Conservation (phyloP, 805 yeast genomes). For the Clavispora vitiphila region DNA sequence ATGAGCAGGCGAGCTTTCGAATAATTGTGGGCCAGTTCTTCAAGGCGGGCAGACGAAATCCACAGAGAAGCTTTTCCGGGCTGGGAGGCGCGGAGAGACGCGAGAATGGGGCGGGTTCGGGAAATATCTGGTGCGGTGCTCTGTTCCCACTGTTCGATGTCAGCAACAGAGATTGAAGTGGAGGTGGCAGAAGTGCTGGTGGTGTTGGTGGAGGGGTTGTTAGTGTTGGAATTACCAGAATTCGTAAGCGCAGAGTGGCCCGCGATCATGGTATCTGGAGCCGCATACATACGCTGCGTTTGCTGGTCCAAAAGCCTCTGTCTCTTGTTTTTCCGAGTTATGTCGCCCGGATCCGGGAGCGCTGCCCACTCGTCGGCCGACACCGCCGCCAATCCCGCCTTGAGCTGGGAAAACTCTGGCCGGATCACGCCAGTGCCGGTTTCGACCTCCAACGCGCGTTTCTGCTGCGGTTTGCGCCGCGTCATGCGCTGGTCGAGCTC, state of each 20-base stretch:
- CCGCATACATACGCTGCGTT: conserved; percentile 71
- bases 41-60: conserved; percentile 82
- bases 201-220: too few relatives aligned
- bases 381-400: conserved; percentile 53
- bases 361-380: conserved; percentile 72
- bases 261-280: conserved; percentile 65
- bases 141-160: conserved; percentile 12
- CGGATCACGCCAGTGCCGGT: conserved; percentile 19
- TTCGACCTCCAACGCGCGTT: conserved; percentile 9
- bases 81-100: conserved; percentile 65
- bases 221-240: too few relatives aligned
- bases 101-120: conserved; percentile 54
- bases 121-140: conserved; percentile 37
- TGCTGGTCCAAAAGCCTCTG: conserved; percentile 55
- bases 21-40: conserved; percentile 55
- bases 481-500: conserved; percentile 56
- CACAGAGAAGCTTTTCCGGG: conserved; percentile 74
- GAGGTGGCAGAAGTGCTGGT: neutral
- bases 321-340: conserved; percentile 76
- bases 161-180: conserved; percentile 5
- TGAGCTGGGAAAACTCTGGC: conserved; percentile 63
- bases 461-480: conserved; percentile 5
- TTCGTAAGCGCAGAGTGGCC: too few relatives aligned
- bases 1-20: conserved; percentile 56
- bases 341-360: conserved; percentile 84